These are phyloP conservation scores for Persicaria tinctoria DNA, from an alignment of 148 eudicot genomes.

Conservation along the genomic window DNA sequence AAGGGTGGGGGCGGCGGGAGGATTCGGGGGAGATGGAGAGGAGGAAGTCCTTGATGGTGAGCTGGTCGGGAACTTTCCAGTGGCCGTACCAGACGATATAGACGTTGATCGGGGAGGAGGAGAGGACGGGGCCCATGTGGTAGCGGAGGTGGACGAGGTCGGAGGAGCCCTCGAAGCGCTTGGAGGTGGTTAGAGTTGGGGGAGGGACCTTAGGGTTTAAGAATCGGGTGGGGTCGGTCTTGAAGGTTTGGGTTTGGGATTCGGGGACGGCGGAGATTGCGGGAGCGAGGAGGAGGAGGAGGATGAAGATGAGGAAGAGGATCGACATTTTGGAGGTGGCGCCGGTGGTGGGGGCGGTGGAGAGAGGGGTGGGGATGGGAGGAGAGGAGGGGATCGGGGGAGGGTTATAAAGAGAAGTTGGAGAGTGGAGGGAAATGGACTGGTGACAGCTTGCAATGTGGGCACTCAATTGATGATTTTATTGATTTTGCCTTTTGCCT, in stretches of 20 bases:
- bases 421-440: constrained; percentile 17
- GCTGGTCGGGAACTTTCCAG: constrained; percentile 48
- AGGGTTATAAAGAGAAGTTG: constrained; percentile 6
- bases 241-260: constrained; percentile 23
- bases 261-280: not conserved
- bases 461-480: constrained; percentile 3
- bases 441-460: constrained; percentile 45
- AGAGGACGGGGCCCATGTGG: constrained; percentile 99
- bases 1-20: constrained; percentile 19
- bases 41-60: constrained; percentile 68
- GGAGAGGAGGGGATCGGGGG: constrained; percentile 5
- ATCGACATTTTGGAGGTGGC: constrained; percentile 20
- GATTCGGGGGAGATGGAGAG: constrained; percentile 54
- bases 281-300: constrained; percentile 11
- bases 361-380: not conserved
- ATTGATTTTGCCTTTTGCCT: not conserved
- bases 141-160: constrained; percentile 59
- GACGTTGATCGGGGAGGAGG: constrained; percentile 64
- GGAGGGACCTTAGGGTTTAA: constrained; percentile 57
- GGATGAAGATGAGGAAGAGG: constrained; percentile 6
- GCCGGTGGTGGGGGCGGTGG: not conserved
- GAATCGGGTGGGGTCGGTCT: constrained; percentile 22
- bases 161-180: constrained; percentile 79
- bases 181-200: constrained; percentile 40
- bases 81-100: constrained; percentile 88